A percentile compares a stretch with the other conserved stretches of the same genome.
Conservation (phyloP, 179 eudicot species). For the Beta lomatogona region DNA sequence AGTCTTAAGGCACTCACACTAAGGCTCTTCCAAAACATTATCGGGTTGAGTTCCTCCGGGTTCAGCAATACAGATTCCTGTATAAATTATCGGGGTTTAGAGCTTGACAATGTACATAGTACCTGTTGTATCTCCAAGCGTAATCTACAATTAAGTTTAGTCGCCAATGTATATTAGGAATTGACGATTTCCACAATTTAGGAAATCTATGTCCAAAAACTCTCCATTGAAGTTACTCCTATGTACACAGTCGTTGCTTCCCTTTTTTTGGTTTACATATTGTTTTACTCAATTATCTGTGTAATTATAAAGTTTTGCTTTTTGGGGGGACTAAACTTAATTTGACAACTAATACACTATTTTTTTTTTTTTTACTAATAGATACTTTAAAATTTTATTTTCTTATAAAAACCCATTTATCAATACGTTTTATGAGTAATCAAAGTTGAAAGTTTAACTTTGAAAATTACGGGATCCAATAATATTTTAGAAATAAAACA, state of each 20-base stretch:
- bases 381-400: too few relatives aligned
- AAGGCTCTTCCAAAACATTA: not conserved
- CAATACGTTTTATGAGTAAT: too few relatives aligned
- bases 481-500: too few relatives aligned
- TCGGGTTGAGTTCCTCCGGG: not conserved
- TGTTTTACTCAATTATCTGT: not conserved
- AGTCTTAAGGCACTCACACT: not conserved
- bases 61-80: not conserved
- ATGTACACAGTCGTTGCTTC: not conserved
- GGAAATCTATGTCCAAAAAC: not conserved
- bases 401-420: too few relatives aligned
- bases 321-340: too few relatives aligned
- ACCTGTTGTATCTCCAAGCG: not conserved
- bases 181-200: not conserved
- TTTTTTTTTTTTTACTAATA: too few relatives aligned
- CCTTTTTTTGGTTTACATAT: not conserved
- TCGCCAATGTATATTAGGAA: not conserved
- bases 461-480: too few relatives aligned
- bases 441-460: too few relatives aligned
- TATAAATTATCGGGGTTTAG: not conserved
- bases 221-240: not conserved
- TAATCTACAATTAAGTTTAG: not conserved
- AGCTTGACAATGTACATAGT: conserved; percentile 3
- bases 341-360: too few relatives aligned
- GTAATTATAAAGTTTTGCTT: too few relatives aligned